phyloP scores from a whole-genome alignment of 108 stramenopile species.

The Parietichytrium sp. region DNA sequence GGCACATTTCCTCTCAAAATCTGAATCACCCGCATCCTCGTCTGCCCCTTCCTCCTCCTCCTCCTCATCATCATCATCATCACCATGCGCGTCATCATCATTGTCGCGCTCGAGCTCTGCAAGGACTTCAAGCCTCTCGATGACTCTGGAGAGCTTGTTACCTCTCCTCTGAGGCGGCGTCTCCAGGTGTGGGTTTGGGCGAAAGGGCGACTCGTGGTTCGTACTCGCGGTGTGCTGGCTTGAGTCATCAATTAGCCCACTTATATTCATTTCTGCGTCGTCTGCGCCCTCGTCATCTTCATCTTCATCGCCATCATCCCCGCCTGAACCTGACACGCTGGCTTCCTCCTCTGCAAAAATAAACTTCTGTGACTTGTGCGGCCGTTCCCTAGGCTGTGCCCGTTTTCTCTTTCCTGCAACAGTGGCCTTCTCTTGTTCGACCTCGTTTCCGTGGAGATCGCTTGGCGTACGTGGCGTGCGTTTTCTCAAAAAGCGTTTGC shows the following conservation, averaged over 20 bases:
- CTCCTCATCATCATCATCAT: not conserved
- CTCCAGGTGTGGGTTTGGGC: not conserved
- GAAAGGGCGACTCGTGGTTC: not conserved
- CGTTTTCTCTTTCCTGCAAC: no score
- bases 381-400: not conserved
- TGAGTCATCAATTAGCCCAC: not conserved
- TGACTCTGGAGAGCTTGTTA: no score
- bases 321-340: not conserved
- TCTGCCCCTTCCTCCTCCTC: not conserved
- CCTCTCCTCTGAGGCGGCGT: no score
- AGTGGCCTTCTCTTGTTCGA: no score
- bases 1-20: no score
- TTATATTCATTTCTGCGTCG: not conserved
- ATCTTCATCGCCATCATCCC: not conserved
- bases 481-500: no score
- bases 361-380: not conserved
- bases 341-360: conserved; percentile 18
- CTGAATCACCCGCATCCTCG: not conserved
- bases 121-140: not conserved
- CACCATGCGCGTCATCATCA: not conserved
- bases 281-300: conserved; percentile 9
- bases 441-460: no score
- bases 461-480: no score
- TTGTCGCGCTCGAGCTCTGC: not conserved
- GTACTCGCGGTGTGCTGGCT: not conserved